These are phyloP conservation scores for Pascua sp. DNA, from an alignment of 1,284 basidiomycete genomes.

Conservation along the genomic window DNA sequence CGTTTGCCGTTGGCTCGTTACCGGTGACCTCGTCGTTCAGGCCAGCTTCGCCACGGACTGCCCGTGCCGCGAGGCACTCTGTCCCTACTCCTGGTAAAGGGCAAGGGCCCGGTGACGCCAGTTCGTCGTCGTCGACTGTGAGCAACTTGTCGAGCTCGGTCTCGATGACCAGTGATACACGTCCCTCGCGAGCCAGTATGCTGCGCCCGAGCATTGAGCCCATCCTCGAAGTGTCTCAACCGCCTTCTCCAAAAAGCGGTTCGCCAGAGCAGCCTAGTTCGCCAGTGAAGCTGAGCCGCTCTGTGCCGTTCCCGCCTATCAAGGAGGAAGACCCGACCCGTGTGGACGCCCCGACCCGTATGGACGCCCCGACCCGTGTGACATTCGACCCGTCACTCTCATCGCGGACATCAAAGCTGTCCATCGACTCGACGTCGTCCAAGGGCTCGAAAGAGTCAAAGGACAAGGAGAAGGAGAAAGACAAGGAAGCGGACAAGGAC, in stretches of 20 bases:
- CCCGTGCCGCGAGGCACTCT: no score
- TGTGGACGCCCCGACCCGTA: not conserved
- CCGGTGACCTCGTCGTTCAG: conserved; percentile 8
- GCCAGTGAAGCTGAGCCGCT: not conserved
- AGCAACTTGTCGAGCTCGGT: no score
- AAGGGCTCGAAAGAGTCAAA: conserved; percentile 24
- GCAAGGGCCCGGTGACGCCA: no score
- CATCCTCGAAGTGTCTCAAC: not conserved
- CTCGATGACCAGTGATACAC: no score
- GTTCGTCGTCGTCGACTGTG: no score
- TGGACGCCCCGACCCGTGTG: not conserved
- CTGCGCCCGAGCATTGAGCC: not conserved
- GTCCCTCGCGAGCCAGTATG: no score
- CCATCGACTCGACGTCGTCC: not conserved
- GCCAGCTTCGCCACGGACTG: no score
- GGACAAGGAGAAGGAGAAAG: conserved; percentile 17
- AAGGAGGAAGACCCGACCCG: not conserved
- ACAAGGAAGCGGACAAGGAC: conserved; percentile 2
- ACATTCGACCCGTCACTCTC: no score
- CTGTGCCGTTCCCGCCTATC: not conserved
- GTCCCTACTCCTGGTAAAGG: no score
- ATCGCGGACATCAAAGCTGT: no score
- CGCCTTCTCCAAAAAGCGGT: not conserved
- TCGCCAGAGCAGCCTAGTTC: conserved; percentile 3
- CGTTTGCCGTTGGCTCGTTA: conserved; percentile 9